These are phyloP conservation scores for Microsporum canis DNA, from an alignment of 2,329 filamentous ascomycete species.

Conservation along the genomic window DNA sequence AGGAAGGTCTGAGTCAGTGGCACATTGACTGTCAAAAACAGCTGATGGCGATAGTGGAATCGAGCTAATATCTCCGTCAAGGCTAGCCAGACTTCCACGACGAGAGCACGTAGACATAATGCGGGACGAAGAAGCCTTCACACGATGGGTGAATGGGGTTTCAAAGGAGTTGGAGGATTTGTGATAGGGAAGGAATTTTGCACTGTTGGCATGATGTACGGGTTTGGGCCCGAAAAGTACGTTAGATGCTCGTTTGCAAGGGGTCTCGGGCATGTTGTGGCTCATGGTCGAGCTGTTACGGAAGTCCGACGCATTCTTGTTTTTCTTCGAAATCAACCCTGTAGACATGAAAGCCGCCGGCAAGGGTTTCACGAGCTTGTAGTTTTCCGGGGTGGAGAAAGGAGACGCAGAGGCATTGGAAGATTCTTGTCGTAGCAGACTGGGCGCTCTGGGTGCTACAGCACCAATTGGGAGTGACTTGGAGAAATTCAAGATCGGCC, in stretches of 20 bases:
- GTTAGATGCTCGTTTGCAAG: conserved; percentile 75
- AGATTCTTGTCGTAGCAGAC: conserved; percentile 38
- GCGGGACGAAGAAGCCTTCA: conserved; percentile 23
- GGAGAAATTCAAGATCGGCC: conserved; percentile 50
- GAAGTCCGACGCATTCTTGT: conserved; percentile 63
- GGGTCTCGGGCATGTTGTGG: conserved; percentile 80
- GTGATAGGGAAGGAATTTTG: conserved; percentile 30
- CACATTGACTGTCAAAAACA: conserved; percentile 44
- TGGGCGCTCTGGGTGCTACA: conserved; percentile 35
- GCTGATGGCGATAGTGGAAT: conserved; percentile 47
- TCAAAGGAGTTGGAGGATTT: neutral
- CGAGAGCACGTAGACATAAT: conserved; percentile 40
- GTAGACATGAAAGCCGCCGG: conserved; percentile 88
- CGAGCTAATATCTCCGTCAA: conserved; percentile 64
- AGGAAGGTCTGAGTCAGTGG: conserved; percentile 62
- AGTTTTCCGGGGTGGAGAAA: conserved; percentile 64
- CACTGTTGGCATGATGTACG: conserved; percentile 48
- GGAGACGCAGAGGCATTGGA: conserved; percentile 40
- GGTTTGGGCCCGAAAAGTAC: conserved; percentile 51
- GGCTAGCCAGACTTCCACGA: conserved; percentile 63
- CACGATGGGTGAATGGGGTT: conserved; percentile 2
- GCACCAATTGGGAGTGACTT: conserved; percentile 61
- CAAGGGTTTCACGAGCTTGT: conserved; percentile 64
- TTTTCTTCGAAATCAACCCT: conserved; percentile 88
- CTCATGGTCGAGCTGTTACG: conserved; percentile 36